Evolutionary conservation across 2,329 filamentous ascomycete genomes (phyloP), one percentile per base, ranked within the genome.

Genomic region (Coniochaeta hoffmannii): DNA sequence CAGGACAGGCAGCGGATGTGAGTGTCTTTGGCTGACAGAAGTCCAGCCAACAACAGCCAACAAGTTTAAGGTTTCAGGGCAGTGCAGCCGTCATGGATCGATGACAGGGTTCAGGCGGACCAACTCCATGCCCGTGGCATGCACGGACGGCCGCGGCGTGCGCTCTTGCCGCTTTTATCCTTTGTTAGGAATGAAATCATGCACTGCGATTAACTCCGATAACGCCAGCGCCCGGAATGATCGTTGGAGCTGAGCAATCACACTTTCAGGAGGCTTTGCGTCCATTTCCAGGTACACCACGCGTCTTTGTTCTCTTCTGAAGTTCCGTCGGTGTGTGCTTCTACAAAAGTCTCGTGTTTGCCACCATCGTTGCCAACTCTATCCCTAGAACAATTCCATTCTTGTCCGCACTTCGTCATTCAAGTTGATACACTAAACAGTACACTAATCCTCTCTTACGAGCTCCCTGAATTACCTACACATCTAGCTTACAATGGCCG

Each of bases 401-500:
- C 6, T 19, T 38, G 19, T 38, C 35, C n/a, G 4, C 35, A 19
- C 15, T 19, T 10, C n/a, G 19, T 19, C 10, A 19, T 12, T 38
- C n/a, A n/a, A n/a, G 6, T 15, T 35, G 6, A 17, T 7, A 35
- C 8, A 36, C 35, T 36, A 36, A 24, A 44, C 19, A 24, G 17
- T 10, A 24, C 6, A 44, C 4, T 24, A 24, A 10, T 10, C 11
- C 2, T 3, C 10, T 28, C 41, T 28, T 46, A 3, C 30, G 30
- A 46, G 7, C n/a, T 26, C 24, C 12, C 19, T 26, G 17, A 17
- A 19, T 15, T 38, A 38, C 17, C 35, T 10, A n/a, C n/a, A n/a
- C n/a, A n/a, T n/a, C n/a, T n/a, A n/a, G n/a, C n/a, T 41, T 7
- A 46, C 41, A 26, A 72, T 70, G 61, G 73, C 75, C 66, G 72